A percentile compares a stretch with the other conserved stretches of the same genome.
These are phyloP conservation scores for Pharnaceum exiguum DNA, from an alignment of 148 eudicot species.

Conservation along the genomic window DNA sequence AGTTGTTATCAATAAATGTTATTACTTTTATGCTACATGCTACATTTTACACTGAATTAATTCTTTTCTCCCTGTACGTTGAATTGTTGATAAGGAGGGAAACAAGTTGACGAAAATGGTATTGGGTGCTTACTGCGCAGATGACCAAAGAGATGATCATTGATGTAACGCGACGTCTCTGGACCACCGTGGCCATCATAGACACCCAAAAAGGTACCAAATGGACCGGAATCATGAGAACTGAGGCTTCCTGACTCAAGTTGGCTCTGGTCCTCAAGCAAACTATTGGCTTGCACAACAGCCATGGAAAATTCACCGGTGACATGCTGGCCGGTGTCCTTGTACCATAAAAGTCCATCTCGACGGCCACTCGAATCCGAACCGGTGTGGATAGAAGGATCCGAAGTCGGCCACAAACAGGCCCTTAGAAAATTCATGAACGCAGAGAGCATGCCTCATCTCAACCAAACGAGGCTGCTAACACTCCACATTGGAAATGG, in stretches of 20 bases:
- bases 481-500: conserved; percentile 42
- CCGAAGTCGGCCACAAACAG: conserved; percentile 75
- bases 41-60: too few species aligned
- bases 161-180: conserved; percentile 77
- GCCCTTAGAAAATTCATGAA: conserved; percentile 80
- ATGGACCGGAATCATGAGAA: conserved; percentile 51
- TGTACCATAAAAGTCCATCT: conserved; percentile 85
- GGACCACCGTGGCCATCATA: conserved; percentile 94
- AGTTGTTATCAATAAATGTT: too few species aligned
- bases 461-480: conserved; percentile 65
- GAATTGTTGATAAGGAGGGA: too few species aligned
- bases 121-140: conserved; percentile 51
- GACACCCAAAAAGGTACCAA: conserved; percentile 73
- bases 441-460: conserved; percentile 85
- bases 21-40: too few species aligned
- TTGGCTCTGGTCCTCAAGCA: conserved; percentile 86
- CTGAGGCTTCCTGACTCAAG: conserved; percentile 74
- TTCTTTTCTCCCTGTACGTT: too few species aligned
- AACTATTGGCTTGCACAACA: conserved; percentile 82
- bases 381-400: conserved; percentile 32
- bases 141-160: conserved; percentile 63
- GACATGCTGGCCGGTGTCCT: conserved; percentile 65
- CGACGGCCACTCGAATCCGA: conserved; percentile 63
- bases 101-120: background rate
- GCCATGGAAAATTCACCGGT: conserved; percentile 86